Conservation (phyloP, 768 basidiomycete genomes). For the Boletellus emodensis region DNA sequence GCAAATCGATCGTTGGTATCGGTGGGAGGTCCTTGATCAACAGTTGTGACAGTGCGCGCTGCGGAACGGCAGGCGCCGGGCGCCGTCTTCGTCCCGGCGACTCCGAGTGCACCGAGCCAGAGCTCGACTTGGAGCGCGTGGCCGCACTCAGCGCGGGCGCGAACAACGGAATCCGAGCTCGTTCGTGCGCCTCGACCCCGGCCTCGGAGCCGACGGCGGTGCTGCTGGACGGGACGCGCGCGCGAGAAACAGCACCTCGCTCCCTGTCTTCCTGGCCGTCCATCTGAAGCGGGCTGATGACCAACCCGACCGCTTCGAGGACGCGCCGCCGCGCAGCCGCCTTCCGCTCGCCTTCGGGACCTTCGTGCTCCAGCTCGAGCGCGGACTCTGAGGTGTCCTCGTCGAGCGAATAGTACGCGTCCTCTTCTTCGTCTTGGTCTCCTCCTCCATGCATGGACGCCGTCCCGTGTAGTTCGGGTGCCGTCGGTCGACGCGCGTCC, state of each 20-base stretch:
- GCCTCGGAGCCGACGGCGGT: background rate
- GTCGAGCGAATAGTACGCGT: conserved; percentile 31
- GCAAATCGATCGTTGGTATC: conserved; percentile 36
- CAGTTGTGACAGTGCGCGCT: conserved; percentile 12
- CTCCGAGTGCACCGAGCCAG: conserved; percentile 37
- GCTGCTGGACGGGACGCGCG: conserved; percentile 25
- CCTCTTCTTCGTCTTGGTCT: conserved; percentile 28
- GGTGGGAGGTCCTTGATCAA: conserved; percentile 53
- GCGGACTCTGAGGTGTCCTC: conserved; percentile 14
- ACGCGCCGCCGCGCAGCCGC: conserved; percentile 66
- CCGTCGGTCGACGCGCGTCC: conserved; percentile 4
- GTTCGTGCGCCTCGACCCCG: background rate
- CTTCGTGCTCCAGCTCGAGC: background rate
- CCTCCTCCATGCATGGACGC: conserved; percentile 20
- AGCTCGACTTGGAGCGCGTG: conserved; percentile 8
- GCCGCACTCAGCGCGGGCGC: background rate
- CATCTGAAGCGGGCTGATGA: conserved; percentile 45
- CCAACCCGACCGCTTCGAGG: conserved; percentile 83
- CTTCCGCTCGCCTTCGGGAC: conserved; percentile 35
- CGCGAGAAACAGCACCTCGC: conserved; percentile 2
- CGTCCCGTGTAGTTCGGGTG: conserved; percentile 8
- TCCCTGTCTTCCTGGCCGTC: background rate
- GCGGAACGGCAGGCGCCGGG: conserved; percentile 25
- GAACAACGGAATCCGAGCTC: background rate
- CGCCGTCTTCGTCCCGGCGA: conserved; percentile 22